phyloP scores from a whole-genome alignment of 371 early-diverging fungal species.

The Dinochytrium kinnereticum region DNA sequence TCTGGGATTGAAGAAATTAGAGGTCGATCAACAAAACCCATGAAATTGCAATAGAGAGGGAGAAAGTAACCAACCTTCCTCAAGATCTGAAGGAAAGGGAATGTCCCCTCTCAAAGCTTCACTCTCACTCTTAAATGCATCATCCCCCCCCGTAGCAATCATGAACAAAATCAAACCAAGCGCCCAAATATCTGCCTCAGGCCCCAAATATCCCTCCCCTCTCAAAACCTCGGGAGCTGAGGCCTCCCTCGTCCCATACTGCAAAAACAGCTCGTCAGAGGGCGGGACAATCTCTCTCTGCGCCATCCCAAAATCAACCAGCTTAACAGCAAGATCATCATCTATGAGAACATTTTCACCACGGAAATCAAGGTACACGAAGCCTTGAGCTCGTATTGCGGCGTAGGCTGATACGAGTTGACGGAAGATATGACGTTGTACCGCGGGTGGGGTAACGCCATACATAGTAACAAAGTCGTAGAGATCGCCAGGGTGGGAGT shows the following conservation, averaged over 20 bases:
- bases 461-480: constrained; percentile 42
- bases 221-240: constrained; percentile 75
- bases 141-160: constrained; percentile 39
- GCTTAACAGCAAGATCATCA: constrained; percentile 26
- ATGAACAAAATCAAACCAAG: constrained; percentile 42
- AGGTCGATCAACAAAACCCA: no score
- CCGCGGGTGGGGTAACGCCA: constrained; percentile 25
- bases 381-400: constrained; percentile 11
- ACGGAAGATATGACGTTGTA: constrained; percentile 33
- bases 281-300: constrained; percentile 17
- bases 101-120: constrained; percentile 29
- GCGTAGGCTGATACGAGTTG: constrained; percentile 35
- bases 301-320: constrained; percentile 47
- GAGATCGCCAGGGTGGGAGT: constrained; percentile 40
- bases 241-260: constrained; percentile 43
- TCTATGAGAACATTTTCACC: constrained; percentile 43
- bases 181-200: constrained; percentile 73
- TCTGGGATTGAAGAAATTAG: no score
- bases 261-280: constrained; percentile 19
- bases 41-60: no score
- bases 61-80: no score
- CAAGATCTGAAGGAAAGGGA: constrained; percentile 15
- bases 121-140: constrained; percentile 38
- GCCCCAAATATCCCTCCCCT: constrained; percentile 69
- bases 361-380: constrained; percentile 41